Conservation (phyloP, 148 eudicot genomes). For the Nyssa sinensis region DNA sequence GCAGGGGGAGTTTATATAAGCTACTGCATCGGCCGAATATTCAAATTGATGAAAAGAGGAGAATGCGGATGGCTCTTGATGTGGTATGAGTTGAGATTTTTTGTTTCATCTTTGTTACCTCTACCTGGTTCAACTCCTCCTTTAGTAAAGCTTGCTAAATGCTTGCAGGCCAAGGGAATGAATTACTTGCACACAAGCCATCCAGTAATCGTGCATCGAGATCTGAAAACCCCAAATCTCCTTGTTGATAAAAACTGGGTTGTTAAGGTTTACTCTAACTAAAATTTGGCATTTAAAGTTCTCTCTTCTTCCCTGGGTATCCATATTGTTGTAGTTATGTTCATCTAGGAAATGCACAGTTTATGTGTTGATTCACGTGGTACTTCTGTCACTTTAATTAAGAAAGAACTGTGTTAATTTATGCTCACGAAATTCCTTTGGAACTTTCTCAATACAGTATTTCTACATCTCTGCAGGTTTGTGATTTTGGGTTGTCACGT, state of each 20-base stretch:
- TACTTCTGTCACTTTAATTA: neutral
- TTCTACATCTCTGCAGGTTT: conserved; percentile 54
- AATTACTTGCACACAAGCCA: conserved; percentile 91
- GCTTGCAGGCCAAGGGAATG: conserved; percentile 93
- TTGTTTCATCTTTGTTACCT: neutral
- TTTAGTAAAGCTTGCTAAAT: conserved; percentile 14
- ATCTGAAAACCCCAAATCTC: conserved; percentile 93
- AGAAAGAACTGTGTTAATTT: neutral
- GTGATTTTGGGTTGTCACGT: conserved; percentile 96
- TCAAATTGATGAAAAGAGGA: conserved; percentile 77
- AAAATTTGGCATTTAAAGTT: conserved; percentile 1
- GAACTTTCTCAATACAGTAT: neutral
- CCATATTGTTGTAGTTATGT: neutral
- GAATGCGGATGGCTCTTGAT: conserved; percentile 95
- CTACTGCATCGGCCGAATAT: conserved; percentile 76
- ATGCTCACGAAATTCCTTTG: neutral
- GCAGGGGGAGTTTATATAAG: conserved; percentile 92
- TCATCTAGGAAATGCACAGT: neutral
- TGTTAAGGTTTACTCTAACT: conserved; percentile 67
- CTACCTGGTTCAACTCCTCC: conserved; percentile 9
- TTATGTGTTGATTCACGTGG: neutral
- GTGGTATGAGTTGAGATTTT: conserved; percentile 56
- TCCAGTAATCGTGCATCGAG: conserved; percentile 93
- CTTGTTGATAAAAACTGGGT: conserved; percentile 96
- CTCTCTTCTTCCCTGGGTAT: neutral